A percentile compares a stretch with the other conserved stretches of the same genome.
Evolutionary conservation across 2,329 filamentous ascomycete genomes (phyloP).

Genomic region (Colletotrichum salicis): DNA sequence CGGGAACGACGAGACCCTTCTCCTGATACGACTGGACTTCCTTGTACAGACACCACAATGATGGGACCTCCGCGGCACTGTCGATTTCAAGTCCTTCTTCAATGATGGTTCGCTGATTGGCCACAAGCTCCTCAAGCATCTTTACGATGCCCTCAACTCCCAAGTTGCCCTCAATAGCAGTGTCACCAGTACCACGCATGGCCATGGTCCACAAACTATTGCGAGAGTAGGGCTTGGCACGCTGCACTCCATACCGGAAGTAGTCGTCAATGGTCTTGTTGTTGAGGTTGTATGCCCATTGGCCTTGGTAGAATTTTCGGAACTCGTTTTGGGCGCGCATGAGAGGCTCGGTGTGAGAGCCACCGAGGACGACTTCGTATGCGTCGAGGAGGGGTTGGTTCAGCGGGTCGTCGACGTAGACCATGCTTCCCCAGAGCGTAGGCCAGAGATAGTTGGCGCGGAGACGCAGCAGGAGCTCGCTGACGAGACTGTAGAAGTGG

Average conservation of each 20-base stretch:
- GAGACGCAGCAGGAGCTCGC: conserved; percentile 76
- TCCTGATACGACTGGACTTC: conserved; percentile 78
- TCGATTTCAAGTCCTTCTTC: conserved; percentile 62
- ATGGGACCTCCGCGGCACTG: conserved; percentile 65
- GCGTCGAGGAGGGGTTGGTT: conserved; percentile 78
- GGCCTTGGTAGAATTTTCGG: conserved; percentile 63
- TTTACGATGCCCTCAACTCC: conserved; percentile 66
- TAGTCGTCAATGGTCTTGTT: conserved; percentile 75
- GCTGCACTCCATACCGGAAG: conserved; percentile 73
- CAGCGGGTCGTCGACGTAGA: conserved; percentile 75
- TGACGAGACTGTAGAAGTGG: conserved; percentile 76
- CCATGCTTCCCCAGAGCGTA: conserved; percentile 76
- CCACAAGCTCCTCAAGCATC: conserved; percentile 70
- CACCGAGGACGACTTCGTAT: conserved; percentile 79
- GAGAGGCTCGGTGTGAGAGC: conserved; percentile 80
- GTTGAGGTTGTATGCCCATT: conserved; percentile 78
- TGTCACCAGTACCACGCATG: conserved; percentile 78
- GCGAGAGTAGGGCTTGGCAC: conserved; percentile 73
- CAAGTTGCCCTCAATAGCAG: conserved; percentile 62
- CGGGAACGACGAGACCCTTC: conserved; percentile 67
- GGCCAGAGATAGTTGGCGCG: conserved; percentile 83
- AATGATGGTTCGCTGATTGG: conserved; percentile 68
- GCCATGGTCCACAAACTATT: conserved; percentile 73
- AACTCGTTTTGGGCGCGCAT: conserved; percentile 70
- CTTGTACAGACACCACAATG: conserved; percentile 80